Evolutionary conservation across 306 rosid species (phyloP).

Genomic region (Prunus mume): DNA sequence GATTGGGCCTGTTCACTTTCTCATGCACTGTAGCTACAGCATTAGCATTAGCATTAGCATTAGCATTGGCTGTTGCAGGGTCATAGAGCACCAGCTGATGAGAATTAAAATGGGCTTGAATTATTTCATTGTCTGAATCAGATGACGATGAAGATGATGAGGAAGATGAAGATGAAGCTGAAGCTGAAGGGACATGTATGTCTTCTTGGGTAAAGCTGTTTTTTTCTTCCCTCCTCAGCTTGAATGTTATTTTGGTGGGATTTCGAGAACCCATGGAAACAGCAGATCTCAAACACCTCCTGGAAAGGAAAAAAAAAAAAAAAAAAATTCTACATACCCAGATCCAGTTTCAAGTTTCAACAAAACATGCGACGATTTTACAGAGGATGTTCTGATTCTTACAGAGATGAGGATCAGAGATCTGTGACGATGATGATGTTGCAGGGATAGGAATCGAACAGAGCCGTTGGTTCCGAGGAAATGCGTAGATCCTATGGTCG

Average conservation of each 20-base stretch:
- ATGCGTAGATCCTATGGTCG: background rate
- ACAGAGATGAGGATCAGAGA: background rate
- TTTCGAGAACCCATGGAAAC: background rate
- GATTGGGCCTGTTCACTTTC: background rate
- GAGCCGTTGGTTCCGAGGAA: background rate
- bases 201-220: slow-evolving; percentile 23
- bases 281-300: slow-evolving; percentile 6
- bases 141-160: slow-evolving; percentile 42
- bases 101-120: slow-evolving; percentile 31
- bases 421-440: background rate
- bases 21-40: background rate
- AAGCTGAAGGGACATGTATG: slow-evolving; percentile 33
- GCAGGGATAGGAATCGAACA: background rate
- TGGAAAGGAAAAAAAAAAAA: background rate
- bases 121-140: slow-evolving; percentile 44
- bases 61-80: slow-evolving; percentile 21
- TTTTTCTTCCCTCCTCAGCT: slow-evolving; percentile 29
- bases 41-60: slow-evolving; percentile 17
- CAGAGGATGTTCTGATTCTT: background rate
- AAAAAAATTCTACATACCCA: background rate
- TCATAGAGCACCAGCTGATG: slow-evolving; percentile 74
- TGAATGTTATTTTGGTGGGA: slow-evolving; percentile 33
- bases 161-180: slow-evolving; percentile 32
- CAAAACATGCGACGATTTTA: background rate
- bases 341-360: background rate